Evolutionary conservation across 768 basidiomycete species (phyloP), one percentile per base, ranked within the genome.

Genomic region (Mycena sanguinolenta): DNA sequence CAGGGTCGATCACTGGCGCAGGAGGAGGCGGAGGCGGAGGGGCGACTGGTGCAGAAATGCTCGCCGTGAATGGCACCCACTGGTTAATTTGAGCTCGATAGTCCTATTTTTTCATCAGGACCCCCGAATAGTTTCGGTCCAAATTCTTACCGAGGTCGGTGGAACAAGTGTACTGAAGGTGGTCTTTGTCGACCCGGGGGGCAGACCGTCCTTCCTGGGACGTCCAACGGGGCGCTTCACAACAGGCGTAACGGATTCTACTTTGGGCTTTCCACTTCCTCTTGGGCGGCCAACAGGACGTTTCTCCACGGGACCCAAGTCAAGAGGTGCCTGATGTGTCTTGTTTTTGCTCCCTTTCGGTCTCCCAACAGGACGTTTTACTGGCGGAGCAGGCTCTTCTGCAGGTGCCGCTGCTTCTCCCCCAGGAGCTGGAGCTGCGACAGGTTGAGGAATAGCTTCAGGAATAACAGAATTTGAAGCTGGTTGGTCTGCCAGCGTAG

Each of bases 151-250:
- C 38, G 58, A 30, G 3, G 49, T 23, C 13, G 63, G 62, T 14
- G 68, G 68, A 46, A 64, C 49, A 30, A 63, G 46, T 38, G 63
- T 59, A 46, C 55, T 63, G 4, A 23, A 49, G 9, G 44, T 36
- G 1, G 62, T 2, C 49, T 52, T 62, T 19, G 67, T 19, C 7
- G 91, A 91, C 16, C 93, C 93, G 34, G 93, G 91, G 46, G 93
- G 93, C 42, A 93, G 86, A 0, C 94, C 94, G 73, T 95, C 93
- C 79, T 95, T 94, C 74, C 94, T 82, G 3, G 94, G 94, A 17
- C 94, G 85, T 1, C 94, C 94, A 2, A 95, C 93, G 19, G 94
- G 94, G 53, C 94, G 84, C 79, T 92, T 92, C 14, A 21, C 32
- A 30, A 87, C 84, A 3, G 85, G 82, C 0, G 81, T 71, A 14